These are phyloP conservation scores for Annulohypoxylon nitens DNA, from an alignment of 495 filamentous ascomycete species.

Conservation along the genomic window DNA sequence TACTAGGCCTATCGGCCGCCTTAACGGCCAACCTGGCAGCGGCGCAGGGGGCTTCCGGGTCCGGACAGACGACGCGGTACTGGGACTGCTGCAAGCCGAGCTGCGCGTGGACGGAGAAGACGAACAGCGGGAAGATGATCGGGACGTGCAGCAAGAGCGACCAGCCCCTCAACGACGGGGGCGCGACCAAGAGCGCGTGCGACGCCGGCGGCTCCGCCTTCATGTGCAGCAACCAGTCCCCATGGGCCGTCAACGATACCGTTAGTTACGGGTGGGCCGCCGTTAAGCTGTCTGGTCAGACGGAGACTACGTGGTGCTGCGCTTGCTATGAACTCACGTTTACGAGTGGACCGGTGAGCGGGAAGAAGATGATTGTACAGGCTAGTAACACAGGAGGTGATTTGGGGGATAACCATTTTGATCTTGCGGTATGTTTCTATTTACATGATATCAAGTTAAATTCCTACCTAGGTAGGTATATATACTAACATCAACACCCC, in stretches of 20 bases:
- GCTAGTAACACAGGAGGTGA: constrained; percentile 75
- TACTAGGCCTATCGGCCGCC: constrained; percentile 31
- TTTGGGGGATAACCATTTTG: constrained; percentile 71
- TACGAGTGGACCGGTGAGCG: constrained; percentile 65
- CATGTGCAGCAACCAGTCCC: constrained; percentile 73
- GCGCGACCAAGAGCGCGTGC: constrained; percentile 62
- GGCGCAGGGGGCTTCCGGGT: constrained; percentile 52
- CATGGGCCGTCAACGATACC: constrained; percentile 71
- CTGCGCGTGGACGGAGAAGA: constrained; percentile 73
- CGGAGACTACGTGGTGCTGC: constrained; percentile 73
- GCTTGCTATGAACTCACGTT: constrained; percentile 77
- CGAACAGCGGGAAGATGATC: constrained; percentile 56
- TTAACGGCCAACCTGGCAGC: constrained; percentile 28
- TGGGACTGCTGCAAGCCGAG: constrained; percentile 80
- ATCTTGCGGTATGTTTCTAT: constrained; percentile 68
- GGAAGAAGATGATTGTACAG: constrained; percentile 77
- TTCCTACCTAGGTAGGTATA: too few relatives aligned
- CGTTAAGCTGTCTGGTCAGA: constrained; percentile 65
- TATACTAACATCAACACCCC: too few relatives aligned
- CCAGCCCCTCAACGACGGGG: constrained; percentile 64
- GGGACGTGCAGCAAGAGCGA: constrained; percentile 70
- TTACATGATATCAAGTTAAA: too few relatives aligned
- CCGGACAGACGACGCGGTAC: constrained; percentile 72
- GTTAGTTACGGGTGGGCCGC: constrained; percentile 75
- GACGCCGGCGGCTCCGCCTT: constrained; percentile 68